Conservation (phyloP, 768 basidiomycete genomes). For the Leccinum arenicola region DNA sequence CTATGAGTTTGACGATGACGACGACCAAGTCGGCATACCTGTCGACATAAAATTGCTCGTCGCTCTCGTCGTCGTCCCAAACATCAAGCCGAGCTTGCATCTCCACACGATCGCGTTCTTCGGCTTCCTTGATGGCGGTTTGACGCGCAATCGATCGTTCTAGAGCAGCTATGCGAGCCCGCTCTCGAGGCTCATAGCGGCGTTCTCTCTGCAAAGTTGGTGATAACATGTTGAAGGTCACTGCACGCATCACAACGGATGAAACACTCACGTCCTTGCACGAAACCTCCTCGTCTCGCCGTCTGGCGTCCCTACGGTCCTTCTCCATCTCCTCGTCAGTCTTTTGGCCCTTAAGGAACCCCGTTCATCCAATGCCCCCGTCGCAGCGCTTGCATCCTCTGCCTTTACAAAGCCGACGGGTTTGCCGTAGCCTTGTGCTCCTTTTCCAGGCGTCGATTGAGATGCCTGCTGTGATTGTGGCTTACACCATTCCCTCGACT, state of each 20-base stretch:
- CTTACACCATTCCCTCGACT: constrained; percentile 78
- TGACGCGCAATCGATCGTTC: constrained; percentile 77
- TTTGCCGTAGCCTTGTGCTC: constrained; percentile 74
- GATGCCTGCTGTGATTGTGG: constrained; percentile 35
- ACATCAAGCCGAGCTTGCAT: constrained; percentile 80
- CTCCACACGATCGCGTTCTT: constrained; percentile 77
- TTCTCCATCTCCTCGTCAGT: constrained; percentile 89
- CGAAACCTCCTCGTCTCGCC: constrained; percentile 78
- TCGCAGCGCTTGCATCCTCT: constrained; percentile 44
- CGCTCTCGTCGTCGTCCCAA: constrained; percentile 91
- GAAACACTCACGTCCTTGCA: constrained; percentile 74
- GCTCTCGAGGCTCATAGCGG: constrained; percentile 88
- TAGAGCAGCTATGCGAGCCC: constrained; percentile 71
- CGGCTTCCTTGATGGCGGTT: constrained; percentile 65
- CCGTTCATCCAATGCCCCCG: constrained; percentile 35
- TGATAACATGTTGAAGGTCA: background rate
- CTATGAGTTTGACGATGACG: background rate
- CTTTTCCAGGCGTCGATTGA: constrained; percentile 47
- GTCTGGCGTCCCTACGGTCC: constrained; percentile 71
- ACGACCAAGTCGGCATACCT: constrained; percentile 49
- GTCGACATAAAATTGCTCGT: constrained; percentile 91
- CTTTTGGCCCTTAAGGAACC: constrained; percentile 41
- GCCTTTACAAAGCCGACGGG: constrained; percentile 83
- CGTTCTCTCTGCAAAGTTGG: constrained; percentile 70
- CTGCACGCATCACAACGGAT: background rate